These are phyloP conservation scores for Mycosphaerella sp. DNA, from an alignment of 2,329 filamentous ascomycete genomes.

Conservation along the genomic window DNA sequence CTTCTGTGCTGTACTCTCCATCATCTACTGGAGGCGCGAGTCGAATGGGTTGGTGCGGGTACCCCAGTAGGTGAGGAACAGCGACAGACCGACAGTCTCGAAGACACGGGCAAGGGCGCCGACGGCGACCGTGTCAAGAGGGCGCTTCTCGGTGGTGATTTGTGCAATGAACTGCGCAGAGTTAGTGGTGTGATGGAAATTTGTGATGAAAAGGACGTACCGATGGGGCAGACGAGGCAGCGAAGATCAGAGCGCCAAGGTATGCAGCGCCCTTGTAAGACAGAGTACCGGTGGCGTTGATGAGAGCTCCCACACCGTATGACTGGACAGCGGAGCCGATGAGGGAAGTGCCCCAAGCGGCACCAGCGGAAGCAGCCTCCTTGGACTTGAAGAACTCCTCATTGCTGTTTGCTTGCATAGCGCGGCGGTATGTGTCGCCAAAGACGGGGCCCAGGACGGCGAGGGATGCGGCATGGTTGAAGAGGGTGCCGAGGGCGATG, in stretches of 20 bases:
- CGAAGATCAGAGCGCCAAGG: constrained; percentile 83
- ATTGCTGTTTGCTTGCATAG: constrained; percentile 85
- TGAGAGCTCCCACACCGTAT: constrained; percentile 41
- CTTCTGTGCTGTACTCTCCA: constrained; percentile 3
- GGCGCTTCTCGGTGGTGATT: constrained; percentile 83
- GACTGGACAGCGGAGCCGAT: constrained; percentile 68
- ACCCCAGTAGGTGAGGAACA: constrained; percentile 97
- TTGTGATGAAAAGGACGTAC: constrained; percentile 49
- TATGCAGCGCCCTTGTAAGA: constrained; percentile 97
- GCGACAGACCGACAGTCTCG: constrained; percentile 84
- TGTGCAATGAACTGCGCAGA: constrained; percentile 68
- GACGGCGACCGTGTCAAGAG: constrained; percentile 82
- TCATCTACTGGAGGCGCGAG: constrained; percentile 61
- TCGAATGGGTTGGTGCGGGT: constrained; percentile 90
- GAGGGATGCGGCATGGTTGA: constrained; percentile 88
- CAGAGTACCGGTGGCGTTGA: constrained; percentile 87
- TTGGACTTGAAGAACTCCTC: constrained; percentile 94
- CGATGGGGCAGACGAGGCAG: constrained; percentile 78
- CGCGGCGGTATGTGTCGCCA: constrained; percentile 88
- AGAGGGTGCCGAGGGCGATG: constrained; percentile 90
- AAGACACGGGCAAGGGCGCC: constrained; percentile 76
- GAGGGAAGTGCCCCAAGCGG: constrained; percentile 85
- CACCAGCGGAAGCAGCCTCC: constrained; percentile 80
- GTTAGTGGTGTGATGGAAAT: constrained; percentile 22
- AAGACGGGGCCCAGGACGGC: constrained; percentile 85